Base-by-base conservation (phyloP, 108 stramenopile genomes). In the Fistulifera solaris region DNA sequence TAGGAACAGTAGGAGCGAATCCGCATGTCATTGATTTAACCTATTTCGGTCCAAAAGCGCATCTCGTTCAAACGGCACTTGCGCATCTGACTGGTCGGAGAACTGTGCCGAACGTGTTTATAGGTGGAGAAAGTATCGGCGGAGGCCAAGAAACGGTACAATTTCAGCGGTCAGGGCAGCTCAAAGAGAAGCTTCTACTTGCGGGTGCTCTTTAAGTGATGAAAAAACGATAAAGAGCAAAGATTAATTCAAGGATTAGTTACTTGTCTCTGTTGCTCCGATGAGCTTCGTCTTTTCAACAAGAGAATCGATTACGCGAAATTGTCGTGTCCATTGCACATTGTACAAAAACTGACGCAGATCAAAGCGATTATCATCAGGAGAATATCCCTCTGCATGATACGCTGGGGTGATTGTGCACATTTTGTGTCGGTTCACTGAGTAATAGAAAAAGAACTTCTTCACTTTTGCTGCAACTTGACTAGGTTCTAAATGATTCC, bases 361-460 rank as follows among this genome's bases (percentile, higher is more conserved):
- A 77, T 99, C 98, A 65, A 96, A 98, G 13, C 98, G 88, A 73
- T 99, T 99, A 74, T 99, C 98, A 63, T 99, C 98, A 1, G 96
- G 96, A 5, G 85, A 85, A 59, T 99, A 98, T 60, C 72, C 78
- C 61, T 99, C 98, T 1, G 96, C 96, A 59, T 99, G 98, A 70
- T 97, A 97, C 16, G 93, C 65, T n/a, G 98, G 98, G 11, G 98
- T 99, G 49, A 99, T 73, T 13, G 94, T 96, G 60, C 92, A 93
- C 93, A 95, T 95, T 61, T 99, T 99, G 81, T 99, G 98, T 6
- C 98, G 82, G 77, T 99, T 98, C 49, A 96, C 66, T 26, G 86
- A 69, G 62, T 99, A 98, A 56, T 80, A 98, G 60, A 60, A 77
- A 66, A 98, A 99, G 77, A 99, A 99, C 6, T 90, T 79, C 42